Conservation (phyloP, 441 rosid species). For the Corymbia calophylla region DNA sequence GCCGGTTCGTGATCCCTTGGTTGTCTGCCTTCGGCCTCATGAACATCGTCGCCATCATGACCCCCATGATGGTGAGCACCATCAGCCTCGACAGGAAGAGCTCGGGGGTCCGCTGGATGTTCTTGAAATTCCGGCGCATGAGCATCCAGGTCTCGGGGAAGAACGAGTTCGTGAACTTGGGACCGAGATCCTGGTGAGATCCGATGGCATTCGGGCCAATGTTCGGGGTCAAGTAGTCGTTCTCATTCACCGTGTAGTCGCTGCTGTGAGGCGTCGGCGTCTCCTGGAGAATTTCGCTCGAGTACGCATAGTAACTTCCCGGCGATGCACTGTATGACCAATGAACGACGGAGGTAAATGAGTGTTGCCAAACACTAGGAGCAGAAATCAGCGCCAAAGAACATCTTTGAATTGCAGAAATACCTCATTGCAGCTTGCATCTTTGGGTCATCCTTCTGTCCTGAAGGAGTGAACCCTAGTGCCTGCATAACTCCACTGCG, state of each 20-base stretch:
- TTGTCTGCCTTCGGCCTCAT: slow-evolving; percentile 16
- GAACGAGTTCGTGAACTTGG: slow-evolving; percentile 45
- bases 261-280: slow-evolving; percentile 64
- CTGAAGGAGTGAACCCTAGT: slow-evolving; percentile 39
- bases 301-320: slow-evolving; percentile 25
- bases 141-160: slow-evolving; percentile 52
- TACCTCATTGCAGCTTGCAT: slow-evolving; percentile 35
- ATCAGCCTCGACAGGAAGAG: slow-evolving; percentile 60
- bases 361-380: neutral
- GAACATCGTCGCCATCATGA: slow-evolving; percentile 72
- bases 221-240: slow-evolving; percentile 48
- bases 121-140: slow-evolving; percentile 55
- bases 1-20: slow-evolving; percentile 56
- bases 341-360: neutral
- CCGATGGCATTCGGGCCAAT: neutral
- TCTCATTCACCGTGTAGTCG: slow-evolving; percentile 65
- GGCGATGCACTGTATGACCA: slow-evolving; percentile 33
- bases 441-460: slow-evolving; percentile 19
- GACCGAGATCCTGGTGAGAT: slow-evolving; percentile 5
- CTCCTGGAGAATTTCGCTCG: slow-evolving; percentile 34
- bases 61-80: slow-evolving; percentile 55
- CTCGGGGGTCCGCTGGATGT: slow-evolving; percentile 54
- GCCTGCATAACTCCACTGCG: slow-evolving; percentile 32
- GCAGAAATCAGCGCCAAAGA: neutral
- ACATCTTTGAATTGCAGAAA: neutral